Percentiles rank a stretch among this genome's conserved stretches.
phyloP scores from a whole-genome alignment of 805 yeast genomes.

The Saturnispora zaruensis region DNA sequence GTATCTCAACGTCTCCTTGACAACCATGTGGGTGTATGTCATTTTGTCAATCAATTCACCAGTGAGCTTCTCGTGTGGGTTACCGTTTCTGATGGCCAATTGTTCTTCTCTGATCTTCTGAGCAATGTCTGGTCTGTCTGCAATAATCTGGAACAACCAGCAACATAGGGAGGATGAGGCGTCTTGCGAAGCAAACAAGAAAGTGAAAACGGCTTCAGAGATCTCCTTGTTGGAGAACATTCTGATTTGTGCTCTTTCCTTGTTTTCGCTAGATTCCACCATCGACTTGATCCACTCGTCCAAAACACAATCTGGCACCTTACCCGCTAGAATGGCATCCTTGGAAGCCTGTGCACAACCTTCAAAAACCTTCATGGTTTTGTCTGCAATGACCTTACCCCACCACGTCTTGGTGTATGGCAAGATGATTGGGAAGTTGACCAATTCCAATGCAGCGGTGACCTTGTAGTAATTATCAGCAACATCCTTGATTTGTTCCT shows the following conservation, averaged over 20 bases:
- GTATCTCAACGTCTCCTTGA: slow-evolving; percentile 84
- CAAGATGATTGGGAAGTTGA: slow-evolving; percentile 92
- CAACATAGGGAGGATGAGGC: slow-evolving; percentile 96
- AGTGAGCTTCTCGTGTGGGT: slow-evolving; percentile 51
- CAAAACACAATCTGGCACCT: slow-evolving; percentile 79
- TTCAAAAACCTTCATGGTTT: slow-evolving; percentile 88
- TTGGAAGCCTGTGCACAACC: slow-evolving; percentile 84
- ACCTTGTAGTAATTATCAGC: slow-evolving; percentile 89
- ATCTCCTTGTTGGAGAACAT: slow-evolving; percentile 86
- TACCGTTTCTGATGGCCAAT: slow-evolving; percentile 68
- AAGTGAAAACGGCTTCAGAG: slow-evolving; percentile 93
- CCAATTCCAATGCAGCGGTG: slow-evolving; percentile 94
- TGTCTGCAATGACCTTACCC: slow-evolving; percentile 87
- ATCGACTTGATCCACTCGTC: slow-evolving; percentile 90
- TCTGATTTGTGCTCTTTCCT: slow-evolving; percentile 50
- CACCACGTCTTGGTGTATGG: slow-evolving; percentile 98
- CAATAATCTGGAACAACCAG: slow-evolving; percentile 94
- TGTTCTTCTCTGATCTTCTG: slow-evolving; percentile 89
- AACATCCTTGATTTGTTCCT: slow-evolving; percentile 76
- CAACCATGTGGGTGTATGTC: slow-evolving; percentile 85
- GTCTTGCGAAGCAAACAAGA: slow-evolving; percentile 95
- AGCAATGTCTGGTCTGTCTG: slow-evolving; percentile 90
- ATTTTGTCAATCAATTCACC: slow-evolving; percentile 75
- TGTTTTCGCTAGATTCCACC: slow-evolving; percentile 35
- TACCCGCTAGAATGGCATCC: slow-evolving; percentile 66